Conservation (phyloP, 1,284 basidiomycete genomes). For the Taiwanofungus camphoratus region DNA sequence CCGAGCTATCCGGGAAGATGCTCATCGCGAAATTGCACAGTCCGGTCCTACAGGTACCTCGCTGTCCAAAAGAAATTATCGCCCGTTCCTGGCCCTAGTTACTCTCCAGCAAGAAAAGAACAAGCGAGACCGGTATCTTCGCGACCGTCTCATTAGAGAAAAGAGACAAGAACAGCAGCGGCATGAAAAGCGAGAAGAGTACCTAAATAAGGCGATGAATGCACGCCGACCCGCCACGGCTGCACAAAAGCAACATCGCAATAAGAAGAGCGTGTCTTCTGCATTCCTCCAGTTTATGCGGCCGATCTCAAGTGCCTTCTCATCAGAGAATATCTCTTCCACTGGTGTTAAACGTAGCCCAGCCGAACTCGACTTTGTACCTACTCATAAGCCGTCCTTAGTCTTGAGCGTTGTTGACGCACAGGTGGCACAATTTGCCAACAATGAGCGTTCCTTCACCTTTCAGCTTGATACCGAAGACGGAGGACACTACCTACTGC, state of each 20-base stretch:
- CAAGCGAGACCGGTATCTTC: slow-evolving; percentile 64
- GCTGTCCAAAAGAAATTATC: slow-evolving; percentile 44
- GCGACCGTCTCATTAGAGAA: slow-evolving; percentile 64
- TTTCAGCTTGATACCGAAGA: slow-evolving; percentile 82
- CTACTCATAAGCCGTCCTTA: slow-evolving; percentile 64
- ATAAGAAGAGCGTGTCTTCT: slow-evolving; percentile 78
- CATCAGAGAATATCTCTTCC: slow-evolving; percentile 46
- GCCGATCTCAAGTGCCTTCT: slow-evolving; percentile 79
- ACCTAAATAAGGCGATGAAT: slow-evolving; percentile 65
- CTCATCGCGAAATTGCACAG: slow-evolving; percentile 52
- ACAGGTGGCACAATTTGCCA: slow-evolving; percentile 60
- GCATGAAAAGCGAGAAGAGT: slow-evolving; percentile 66
- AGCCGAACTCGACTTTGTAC: slow-evolving; percentile 66
- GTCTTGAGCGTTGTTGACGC: slow-evolving; percentile 71
- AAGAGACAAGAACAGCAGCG: slow-evolving; percentile 66
- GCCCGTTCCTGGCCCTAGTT: slow-evolving; percentile 65
- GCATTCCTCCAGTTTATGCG: slow-evolving; percentile 79
- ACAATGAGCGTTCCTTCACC: slow-evolving; percentile 73
- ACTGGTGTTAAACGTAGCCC: slow-evolving; percentile 50
- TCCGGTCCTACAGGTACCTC: slow-evolving; percentile 33
- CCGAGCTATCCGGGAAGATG: slow-evolving; percentile 67
- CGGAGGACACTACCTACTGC: slow-evolving; percentile 74
- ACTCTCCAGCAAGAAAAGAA: slow-evolving; percentile 69
- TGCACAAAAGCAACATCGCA: slow-evolving; percentile 63
- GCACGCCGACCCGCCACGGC: slow-evolving; percentile 44